Evolutionary conservation across 768 basidiomycete species (phyloP), one percentile per base, ranked within the genome.

Genomic region (Kwoniella sp.): DNA sequence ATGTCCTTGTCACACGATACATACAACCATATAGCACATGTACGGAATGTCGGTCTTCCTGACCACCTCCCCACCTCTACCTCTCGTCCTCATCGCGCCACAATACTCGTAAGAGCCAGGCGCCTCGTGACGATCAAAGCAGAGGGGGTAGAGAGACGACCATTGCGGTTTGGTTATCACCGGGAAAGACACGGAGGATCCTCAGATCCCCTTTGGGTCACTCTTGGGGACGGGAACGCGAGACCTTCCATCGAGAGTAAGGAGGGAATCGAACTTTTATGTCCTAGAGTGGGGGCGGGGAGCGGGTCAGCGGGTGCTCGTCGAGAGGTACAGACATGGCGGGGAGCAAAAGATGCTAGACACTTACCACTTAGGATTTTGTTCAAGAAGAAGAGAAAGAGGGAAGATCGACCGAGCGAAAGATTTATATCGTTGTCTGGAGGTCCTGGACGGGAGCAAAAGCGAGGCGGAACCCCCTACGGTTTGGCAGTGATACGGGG

Each of bases 201-300:
- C n/a, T n/a, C 17, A 39, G 14, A n/a, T 20, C 48, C 28, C 14
- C 39, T 47, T 34, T 38, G 31, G 48, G n/a, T 69, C 43, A 44
- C 32, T 73, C 53, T 73, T 58, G 71, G 65, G 65, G 67, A 73
- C 71, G 71, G 71, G 71, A 73, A 73, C 71, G 71, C 69, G 71
- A 70, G 46, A 62, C 57, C 56, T 52, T 56, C 63, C 59, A 73
- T 67, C 59, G 67, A 52, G 68, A 64, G 63, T 67, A 59, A 46
- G 53, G 59, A 59, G 60, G 56, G 61, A 62, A 59, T 73, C 71
- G 71, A 73, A 73, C 71, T 73, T 73, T 68, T 63, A 48, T 73
- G 71, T 73, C 67, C 69, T 67, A 31, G 25, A 45, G n/a, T n/a
- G n/a, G 40, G 23, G 36, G 20, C 9, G 22, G 32, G 23, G n/a